A percentile compares a stretch with the other conserved stretches of the same genome.
These are phyloP conservation scores for Chaetomiaceae sp. DNA, from an alignment of 2,329 filamentous ascomycete genomes.

Conservation along the genomic window DNA sequence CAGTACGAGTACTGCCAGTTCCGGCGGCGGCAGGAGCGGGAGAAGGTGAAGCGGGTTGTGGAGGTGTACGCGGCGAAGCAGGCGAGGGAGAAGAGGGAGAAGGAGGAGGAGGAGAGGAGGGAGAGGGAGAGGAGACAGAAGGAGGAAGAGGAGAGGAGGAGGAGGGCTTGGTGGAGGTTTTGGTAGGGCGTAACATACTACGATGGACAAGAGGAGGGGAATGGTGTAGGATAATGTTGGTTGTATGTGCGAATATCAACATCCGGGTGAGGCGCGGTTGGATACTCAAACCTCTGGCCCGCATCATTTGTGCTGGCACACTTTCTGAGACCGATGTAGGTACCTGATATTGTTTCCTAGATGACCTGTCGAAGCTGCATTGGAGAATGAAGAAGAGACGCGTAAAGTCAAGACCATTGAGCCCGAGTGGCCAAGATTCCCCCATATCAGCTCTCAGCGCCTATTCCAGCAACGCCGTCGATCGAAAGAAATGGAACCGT, in stretches of 20 bases:
- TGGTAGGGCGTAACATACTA: too few species aligned
- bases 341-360: too few species aligned
- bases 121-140: constrained; percentile 35
- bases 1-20: constrained; percentile 84
- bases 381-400: not conserved
- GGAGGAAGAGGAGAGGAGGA: constrained; percentile 24
- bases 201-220: too few species aligned
- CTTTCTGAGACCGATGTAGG: too few species aligned
- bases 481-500: not conserved
- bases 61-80: constrained; percentile 75
- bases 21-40: constrained; percentile 66
- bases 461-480: not conserved
- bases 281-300: too few species aligned
- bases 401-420: not conserved
- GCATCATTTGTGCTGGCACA: too few species aligned
- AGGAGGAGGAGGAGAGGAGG: constrained; percentile 18
- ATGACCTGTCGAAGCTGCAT: not conserved
- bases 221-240: too few species aligned
- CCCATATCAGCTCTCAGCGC: too few species aligned
- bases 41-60: constrained; percentile 79
- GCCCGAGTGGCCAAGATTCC: too few species aligned
- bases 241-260: too few species aligned
- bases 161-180: constrained; percentile 52
- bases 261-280: too few species aligned
- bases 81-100: constrained; percentile 46